Conservation (phyloP, 2,329 filamentous ascomycete genomes). For the Stachybotrys echinatus region DNA sequence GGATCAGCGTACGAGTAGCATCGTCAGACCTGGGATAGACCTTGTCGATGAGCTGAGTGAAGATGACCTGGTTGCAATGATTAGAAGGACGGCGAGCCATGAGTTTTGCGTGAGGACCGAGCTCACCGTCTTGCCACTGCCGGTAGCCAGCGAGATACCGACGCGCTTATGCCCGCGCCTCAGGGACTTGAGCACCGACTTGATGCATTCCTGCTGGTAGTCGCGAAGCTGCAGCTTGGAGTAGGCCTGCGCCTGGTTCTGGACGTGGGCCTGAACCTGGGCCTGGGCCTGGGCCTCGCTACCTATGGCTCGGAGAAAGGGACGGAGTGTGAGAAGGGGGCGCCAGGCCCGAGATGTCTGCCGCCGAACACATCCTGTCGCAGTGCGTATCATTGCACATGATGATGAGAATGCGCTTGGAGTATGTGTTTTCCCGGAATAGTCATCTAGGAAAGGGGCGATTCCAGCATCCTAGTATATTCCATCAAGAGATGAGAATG, state of each 20-base stretch:
- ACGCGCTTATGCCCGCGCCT: conserved; percentile 69
- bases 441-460: conserved; percentile 1
- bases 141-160: conserved; percentile 81
- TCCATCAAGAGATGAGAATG: too few species aligned
- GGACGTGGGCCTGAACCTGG: conserved; percentile 64
- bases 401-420: conserved; percentile 10
- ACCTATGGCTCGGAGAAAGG: conserved; percentile 8
- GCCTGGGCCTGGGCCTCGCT: neutral
- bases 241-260: conserved; percentile 31
- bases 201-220: conserved; percentile 90
- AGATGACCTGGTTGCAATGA: conserved; percentile 65
- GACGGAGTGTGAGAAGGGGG: conserved; percentile 4
- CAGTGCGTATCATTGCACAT: conserved; percentile 31
- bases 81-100: conserved; percentile 7
- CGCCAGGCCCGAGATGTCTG: conserved; percentile 7
- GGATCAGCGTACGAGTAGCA: conserved; percentile 73
- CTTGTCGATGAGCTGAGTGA: conserved; percentile 87
- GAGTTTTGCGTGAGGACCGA: neutral
- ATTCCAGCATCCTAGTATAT: too few species aligned
- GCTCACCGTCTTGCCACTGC: conserved; percentile 78
- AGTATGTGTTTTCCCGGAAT: too few species aligned
- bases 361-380: conserved; percentile 20
- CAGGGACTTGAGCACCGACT: conserved; percentile 68
- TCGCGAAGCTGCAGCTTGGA: conserved; percentile 59
- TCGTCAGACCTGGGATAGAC: conserved; percentile 49